phyloP scores from a whole-genome alignment of 2,329 filamentous ascomycete species.

The Teratosphaeria gauchensis region DNA sequence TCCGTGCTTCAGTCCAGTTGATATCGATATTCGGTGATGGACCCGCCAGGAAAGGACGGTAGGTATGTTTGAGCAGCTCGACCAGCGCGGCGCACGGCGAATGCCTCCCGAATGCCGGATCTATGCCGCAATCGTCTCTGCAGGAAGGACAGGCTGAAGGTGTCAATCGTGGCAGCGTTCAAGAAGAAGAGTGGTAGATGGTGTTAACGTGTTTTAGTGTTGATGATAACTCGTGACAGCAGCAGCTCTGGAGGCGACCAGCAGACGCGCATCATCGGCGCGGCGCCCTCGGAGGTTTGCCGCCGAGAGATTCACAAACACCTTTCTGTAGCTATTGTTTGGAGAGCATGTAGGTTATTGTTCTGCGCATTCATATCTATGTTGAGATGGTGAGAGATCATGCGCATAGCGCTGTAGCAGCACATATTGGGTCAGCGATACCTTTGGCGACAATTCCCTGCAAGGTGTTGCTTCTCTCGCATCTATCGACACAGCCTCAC shows the following conservation, averaged over 20 bases:
- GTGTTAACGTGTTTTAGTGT: not conserved
- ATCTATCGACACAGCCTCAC: not conserved
- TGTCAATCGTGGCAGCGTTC: not conserved
- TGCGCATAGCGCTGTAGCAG: too few species aligned
- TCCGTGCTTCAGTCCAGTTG: not conserved
- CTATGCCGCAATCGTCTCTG: not conserved
- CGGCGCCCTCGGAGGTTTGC: not conserved
- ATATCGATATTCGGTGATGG: not conserved
- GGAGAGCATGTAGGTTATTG: too few species aligned
- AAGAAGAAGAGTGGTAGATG: not conserved
- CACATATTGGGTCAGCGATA: too few species aligned
- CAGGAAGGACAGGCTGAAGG: not conserved
- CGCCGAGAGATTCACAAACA: not conserved
- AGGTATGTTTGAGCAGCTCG: not conserved
- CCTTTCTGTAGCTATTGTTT: too few species aligned
- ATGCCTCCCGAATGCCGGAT: not conserved
- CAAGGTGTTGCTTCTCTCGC: not conserved
- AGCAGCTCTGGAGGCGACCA: not conserved
- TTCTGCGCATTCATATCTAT: too few species aligned
- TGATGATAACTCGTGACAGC: not conserved
- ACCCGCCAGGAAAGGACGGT: not conserved
- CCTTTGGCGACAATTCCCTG: too few species aligned
- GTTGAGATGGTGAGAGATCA: too few species aligned
- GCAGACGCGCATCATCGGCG: conserved; percentile 1
- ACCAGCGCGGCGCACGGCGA: not conserved